Conservation (phyloP, 768 basidiomycete genomes). For the Polyporus arcularius region DNA sequence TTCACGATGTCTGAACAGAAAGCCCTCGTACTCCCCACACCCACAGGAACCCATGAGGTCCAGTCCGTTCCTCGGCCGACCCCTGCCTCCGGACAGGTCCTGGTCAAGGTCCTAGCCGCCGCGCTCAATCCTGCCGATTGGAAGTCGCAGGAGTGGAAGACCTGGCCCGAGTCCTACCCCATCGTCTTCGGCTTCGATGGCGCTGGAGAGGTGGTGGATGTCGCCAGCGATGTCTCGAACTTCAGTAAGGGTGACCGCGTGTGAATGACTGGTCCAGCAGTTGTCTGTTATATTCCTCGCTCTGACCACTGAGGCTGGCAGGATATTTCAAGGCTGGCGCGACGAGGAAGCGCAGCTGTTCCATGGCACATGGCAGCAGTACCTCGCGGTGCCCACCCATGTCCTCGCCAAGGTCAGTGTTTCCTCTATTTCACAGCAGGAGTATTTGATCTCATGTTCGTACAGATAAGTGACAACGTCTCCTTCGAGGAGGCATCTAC, state of each 20-base stretch:
- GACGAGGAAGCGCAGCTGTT: background rate
- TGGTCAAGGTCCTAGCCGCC: conserved; percentile 19
- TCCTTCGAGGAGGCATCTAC: conserved; percentile 42
- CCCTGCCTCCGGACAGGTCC: background rate
- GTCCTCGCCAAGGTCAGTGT: background rate
- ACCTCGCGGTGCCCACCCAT: background rate
- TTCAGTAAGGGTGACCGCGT: conserved; percentile 31
- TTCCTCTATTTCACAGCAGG: background rate
- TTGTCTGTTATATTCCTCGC: too few species aligned
- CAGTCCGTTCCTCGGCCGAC: background rate
- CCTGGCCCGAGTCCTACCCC: conserved; percentile 38
- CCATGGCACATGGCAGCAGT: conserved; percentile 3
- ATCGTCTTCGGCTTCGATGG: conserved; percentile 17
- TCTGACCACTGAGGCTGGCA: background rate
- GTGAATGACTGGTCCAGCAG: background rate
- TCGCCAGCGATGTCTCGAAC: conserved; percentile 34
- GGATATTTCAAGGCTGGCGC: background rate
- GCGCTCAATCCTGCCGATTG: conserved; percentile 39
- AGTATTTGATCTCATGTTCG: background rate
- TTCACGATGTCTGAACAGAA: conserved; percentile 11
- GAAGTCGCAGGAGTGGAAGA: conserved; percentile 33
- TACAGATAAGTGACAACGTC: background rate
- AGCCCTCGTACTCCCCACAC: conserved; percentile 6
- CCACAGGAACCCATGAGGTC: conserved; percentile 1
- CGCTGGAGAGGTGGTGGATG: conserved; percentile 40